phyloP scores from a whole-genome alignment of 352 stramenopile genomes.

The Globisporangium camurandrum region DNA sequence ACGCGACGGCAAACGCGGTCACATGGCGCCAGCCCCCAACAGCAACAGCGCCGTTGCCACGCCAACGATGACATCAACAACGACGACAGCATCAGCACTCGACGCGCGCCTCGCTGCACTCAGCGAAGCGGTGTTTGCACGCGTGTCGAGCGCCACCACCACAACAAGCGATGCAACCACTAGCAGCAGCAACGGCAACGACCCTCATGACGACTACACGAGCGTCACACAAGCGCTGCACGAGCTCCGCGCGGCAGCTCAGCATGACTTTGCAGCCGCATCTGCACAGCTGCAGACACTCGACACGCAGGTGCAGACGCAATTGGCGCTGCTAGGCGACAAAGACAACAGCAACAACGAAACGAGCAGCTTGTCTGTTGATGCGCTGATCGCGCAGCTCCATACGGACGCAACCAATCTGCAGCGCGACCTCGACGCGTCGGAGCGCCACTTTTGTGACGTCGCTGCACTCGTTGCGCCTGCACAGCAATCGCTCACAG shows the following conservation, averaged over 20 bases:
- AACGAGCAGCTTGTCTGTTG: neutral
- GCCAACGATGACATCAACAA: neutral
- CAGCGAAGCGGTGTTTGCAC: constrained; percentile 5
- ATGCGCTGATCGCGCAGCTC: constrained; percentile 1
- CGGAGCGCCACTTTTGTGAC: constrained; percentile 37
- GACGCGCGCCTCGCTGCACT: neutral
- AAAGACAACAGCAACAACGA: neutral
- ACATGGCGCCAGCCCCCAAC: too few relatives aligned
- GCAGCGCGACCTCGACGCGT: constrained; percentile 15
- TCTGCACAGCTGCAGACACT: constrained; percentile 7
- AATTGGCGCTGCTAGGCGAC: neutral
- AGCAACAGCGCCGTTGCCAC: neutral
- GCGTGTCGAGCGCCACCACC: neutral
- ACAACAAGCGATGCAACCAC: constrained; percentile 1
- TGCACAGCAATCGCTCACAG: constrained; percentile 19
- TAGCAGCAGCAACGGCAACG: neutral
- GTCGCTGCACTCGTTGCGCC: constrained; percentile 35
- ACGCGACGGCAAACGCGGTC: too few relatives aligned
- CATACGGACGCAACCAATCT: constrained; percentile 7
- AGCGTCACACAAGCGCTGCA: constrained; percentile 14
- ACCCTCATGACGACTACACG: constrained; percentile 3
- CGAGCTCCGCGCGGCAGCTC: constrained; percentile 8
- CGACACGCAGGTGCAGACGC: constrained; percentile 4
- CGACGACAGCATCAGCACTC: neutral
- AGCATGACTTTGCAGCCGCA: constrained; percentile 10